A percentile compares a stretch with the other conserved stretches of the same genome.
These are phyloP conservation scores for Periconia sp. DNA, from an alignment of 2,329 filamentous ascomycete species.

Conservation along the genomic window DNA sequence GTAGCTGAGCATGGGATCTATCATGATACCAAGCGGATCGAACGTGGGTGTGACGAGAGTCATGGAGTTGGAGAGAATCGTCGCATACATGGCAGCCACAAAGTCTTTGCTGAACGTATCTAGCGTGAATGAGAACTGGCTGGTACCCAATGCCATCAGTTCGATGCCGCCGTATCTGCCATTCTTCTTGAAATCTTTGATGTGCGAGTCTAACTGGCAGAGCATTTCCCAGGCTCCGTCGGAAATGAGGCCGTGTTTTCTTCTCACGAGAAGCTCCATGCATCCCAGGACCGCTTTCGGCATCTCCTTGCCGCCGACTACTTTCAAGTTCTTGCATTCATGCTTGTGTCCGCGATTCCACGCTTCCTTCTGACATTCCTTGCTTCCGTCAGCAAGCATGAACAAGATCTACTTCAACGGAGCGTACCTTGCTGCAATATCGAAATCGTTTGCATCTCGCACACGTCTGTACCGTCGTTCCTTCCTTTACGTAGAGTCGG, in stretches of 20 bases:
- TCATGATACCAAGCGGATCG: slow-evolving; percentile 64
- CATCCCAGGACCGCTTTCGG: slow-evolving; percentile 63
- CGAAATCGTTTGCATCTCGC: slow-evolving; percentile 63
- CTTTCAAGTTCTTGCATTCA: slow-evolving; percentile 62
- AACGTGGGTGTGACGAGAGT: slow-evolving; percentile 62
- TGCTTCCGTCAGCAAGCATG: neutral
- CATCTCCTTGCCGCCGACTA: slow-evolving; percentile 50
- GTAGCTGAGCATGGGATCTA: slow-evolving; percentile 61
- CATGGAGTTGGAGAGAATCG: slow-evolving; percentile 64
- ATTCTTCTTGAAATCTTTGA: slow-evolving; percentile 53
- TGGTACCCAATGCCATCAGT: slow-evolving; percentile 61
- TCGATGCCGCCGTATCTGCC: slow-evolving; percentile 54
- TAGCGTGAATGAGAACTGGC: slow-evolving; percentile 57
- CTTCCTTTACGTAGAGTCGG: slow-evolving; percentile 39
- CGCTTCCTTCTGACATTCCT: slow-evolving; percentile 65
- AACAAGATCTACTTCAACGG: neutral
- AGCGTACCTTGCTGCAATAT: slow-evolving; percentile 65
- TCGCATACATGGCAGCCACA: slow-evolving; percentile 53
- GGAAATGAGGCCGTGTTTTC: slow-evolving; percentile 44
- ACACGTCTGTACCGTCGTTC: slow-evolving; percentile 58
- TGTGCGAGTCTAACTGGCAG: slow-evolving; percentile 54
- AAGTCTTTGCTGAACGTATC: slow-evolving; percentile 48
- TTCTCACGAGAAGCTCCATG: slow-evolving; percentile 59
- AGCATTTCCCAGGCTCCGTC: slow-evolving; percentile 53
- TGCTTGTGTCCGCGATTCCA: slow-evolving; percentile 66